A percentile compares a stretch with the other conserved stretches of the same genome.
These are phyloP conservation scores for Cutaneotrichosporon daszewskae DNA, from an alignment of 1,284 basidiomycete species.

Conservation along the genomic window DNA sequence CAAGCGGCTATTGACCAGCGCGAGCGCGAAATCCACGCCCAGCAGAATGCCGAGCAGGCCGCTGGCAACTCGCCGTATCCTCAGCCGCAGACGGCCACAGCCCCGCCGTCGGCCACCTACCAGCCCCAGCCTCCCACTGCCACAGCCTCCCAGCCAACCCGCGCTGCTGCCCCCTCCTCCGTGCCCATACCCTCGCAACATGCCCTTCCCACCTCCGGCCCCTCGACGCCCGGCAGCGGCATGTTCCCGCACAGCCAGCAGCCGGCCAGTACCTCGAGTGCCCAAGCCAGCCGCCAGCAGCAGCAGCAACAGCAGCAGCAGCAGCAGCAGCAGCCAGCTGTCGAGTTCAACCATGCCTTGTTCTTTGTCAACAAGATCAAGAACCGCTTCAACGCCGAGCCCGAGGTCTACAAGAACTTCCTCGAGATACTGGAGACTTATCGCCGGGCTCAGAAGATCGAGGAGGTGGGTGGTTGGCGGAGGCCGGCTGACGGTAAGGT, in stretches of 20 bases:
- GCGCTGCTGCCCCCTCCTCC: slow-evolving; percentile 27
- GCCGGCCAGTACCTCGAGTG: slow-evolving; percentile 14
- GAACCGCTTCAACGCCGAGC: slow-evolving; percentile 81
- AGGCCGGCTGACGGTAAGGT: slow-evolving; percentile 54
- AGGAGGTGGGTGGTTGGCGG: slow-evolving; percentile 62
- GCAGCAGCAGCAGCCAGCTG: slow-evolving; percentile 44
- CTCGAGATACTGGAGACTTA: slow-evolving; percentile 96
- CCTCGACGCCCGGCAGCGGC: slow-evolving; percentile 39
- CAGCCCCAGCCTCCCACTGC: slow-evolving; percentile 10
- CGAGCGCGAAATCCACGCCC: slow-evolving; percentile 19
- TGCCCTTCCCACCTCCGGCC: slow-evolving; percentile 22
- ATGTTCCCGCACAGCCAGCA: slow-evolving; percentile 39
- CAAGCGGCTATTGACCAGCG: slow-evolving; percentile 38
- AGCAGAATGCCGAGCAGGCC: slow-evolving; percentile 3
- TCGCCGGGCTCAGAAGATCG: slow-evolving; percentile 85
- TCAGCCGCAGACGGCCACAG: slow-evolving; percentile 4
- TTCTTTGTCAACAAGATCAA: slow-evolving; percentile 99
- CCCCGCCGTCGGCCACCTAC: slow-evolving; percentile 8
- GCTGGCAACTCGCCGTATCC: slow-evolving; percentile 9
- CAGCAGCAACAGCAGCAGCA: slow-evolving; percentile 10
- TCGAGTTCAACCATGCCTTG: slow-evolving; percentile 96
- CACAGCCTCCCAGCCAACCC: slow-evolving; percentile 30
- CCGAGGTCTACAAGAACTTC: slow-evolving; percentile 96
- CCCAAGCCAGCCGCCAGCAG: background rate
- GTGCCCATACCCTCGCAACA: slow-evolving; percentile 26